A percentile compares a stretch with the other conserved stretches of the same genome.
Conservation (phyloP, 495 filamentous ascomycete species). For the Aspergillus mulundensis region DNA sequence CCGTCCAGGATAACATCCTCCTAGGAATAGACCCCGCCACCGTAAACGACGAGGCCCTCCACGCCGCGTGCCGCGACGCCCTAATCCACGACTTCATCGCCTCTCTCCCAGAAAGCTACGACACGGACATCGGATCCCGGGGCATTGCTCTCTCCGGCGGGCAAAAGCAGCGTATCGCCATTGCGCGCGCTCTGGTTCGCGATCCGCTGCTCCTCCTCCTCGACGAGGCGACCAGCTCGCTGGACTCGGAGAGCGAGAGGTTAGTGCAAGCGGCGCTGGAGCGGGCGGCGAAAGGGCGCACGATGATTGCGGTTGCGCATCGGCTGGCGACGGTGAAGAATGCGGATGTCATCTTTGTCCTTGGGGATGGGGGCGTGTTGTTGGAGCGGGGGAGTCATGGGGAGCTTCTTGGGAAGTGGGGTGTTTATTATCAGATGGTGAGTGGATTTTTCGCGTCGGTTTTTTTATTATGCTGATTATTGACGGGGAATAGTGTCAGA, state of each 20-base stretch:
- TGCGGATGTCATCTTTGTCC: no score
- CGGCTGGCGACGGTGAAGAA: no score
- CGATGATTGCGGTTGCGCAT: no score
- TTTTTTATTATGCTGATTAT: no score
- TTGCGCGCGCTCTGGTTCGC: constrained; percentile 68
- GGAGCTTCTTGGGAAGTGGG: no score
- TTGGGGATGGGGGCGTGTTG: no score
- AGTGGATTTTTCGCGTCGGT: no score
- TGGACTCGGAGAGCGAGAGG: constrained; percentile 78
- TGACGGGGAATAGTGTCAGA: no score
- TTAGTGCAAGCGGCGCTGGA: constrained; percentile 81
- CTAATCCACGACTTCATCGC: constrained; percentile 91
- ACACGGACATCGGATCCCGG: constrained; percentile 70
- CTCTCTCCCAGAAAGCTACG: constrained; percentile 68
- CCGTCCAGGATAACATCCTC: constrained; percentile 76
- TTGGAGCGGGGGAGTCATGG: no score
- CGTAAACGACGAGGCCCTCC: constrained; percentile 58
- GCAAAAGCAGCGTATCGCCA: constrained; percentile 79
- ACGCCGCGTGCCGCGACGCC: constrained; percentile 49
- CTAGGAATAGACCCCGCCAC: constrained; percentile 19
- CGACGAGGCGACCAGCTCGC: constrained; percentile 77
- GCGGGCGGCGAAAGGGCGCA: no score
- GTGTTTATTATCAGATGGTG: no score
- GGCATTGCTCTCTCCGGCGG: constrained; percentile 78
- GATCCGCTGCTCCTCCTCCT: constrained; percentile 68